Percentiles rank a stretch among this genome's conserved stretches.
Conservation (phyloP, 163 green algal species). For the Scenedesmus sp. region DNA sequence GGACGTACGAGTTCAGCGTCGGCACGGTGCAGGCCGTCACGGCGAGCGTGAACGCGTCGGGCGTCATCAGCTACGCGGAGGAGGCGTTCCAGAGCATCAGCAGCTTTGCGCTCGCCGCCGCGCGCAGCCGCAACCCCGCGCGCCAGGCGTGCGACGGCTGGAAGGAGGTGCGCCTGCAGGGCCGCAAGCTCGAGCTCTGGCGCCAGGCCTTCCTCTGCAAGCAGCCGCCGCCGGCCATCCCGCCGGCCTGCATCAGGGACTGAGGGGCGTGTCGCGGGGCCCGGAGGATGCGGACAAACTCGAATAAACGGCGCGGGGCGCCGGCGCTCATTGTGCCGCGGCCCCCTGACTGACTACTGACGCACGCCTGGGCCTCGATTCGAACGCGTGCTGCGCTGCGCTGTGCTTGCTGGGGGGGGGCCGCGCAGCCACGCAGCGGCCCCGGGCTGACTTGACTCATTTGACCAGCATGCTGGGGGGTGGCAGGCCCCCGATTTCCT, state of each 20-base stretch:
- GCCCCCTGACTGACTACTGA: too few species aligned
- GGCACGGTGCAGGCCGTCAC: conserved; percentile 41
- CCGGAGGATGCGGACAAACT: too few species aligned
- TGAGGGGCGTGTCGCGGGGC: too few species aligned
- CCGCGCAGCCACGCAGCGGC: too few species aligned
- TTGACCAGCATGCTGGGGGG: too few species aligned
- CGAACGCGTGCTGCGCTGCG: too few species aligned
- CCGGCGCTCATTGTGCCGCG: too few species aligned
- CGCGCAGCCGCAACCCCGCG: conserved; percentile 32
- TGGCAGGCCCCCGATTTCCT: too few species aligned
- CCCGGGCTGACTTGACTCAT: too few species aligned
- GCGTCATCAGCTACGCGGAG: conserved; percentile 24
- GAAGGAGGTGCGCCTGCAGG: conserved; percentile 44
- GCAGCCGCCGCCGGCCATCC: conserved; percentile 15
- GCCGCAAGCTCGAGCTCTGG: conserved; percentile 43
- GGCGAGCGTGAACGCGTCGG: background rate
- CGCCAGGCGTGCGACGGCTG: conserved; percentile 53
- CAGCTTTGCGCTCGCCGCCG: conserved; percentile 48
- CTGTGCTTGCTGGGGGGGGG: too few species aligned
- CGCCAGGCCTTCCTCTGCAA: conserved; percentile 32
- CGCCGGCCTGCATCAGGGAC: conserved; percentile 1
- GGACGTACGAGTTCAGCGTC: conserved; percentile 44
- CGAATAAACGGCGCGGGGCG: too few species aligned
- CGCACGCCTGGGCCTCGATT: too few species aligned
- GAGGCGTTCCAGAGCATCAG: conserved; percentile 42